phyloP scores from a whole-genome alignment of 2,329 filamentous ascomycete species.

The Pseudocercospora fuligena region DNA sequence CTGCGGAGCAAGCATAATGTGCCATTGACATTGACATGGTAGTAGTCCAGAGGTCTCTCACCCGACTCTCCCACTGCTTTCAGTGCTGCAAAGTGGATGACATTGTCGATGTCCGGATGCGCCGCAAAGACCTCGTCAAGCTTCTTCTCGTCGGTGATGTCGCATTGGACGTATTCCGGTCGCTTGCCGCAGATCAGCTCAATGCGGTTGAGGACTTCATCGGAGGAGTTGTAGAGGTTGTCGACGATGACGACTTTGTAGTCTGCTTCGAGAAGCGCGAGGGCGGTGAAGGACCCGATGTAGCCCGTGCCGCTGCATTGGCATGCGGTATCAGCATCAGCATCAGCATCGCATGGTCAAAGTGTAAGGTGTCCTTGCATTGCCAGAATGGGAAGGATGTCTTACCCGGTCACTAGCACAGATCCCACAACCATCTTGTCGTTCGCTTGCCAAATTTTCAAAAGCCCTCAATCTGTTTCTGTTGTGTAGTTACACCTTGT shows the following conservation, averaged over 20 bases:
- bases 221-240: slow-evolving; percentile 95
- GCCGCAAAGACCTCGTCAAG: slow-evolving; percentile 86
- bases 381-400: slow-evolving; percentile 11
- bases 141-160: slow-evolving; percentile 83
- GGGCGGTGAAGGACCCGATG: slow-evolving; percentile 95
- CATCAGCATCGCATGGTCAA: slow-evolving; percentile 16
- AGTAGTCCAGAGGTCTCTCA: slow-evolving; percentile 96
- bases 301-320: slow-evolving; percentile 86
- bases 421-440: slow-evolving; percentile 33
- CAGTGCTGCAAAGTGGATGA: slow-evolving; percentile 97
- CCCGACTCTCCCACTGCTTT: slow-evolving; percentile 98
- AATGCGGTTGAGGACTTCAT: slow-evolving; percentile 90
- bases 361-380: slow-evolving; percentile 5
- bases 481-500: background rate
- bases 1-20: slow-evolving; percentile 83
- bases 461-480: background rate
- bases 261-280: slow-evolving; percentile 88
- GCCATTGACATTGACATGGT: slow-evolving; percentile 93
- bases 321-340: slow-evolving; percentile 15
- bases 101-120: slow-evolving; percentile 93
- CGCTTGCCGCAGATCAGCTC: slow-evolving; percentile 90
- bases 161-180: slow-evolving; percentile 80
- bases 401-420: slow-evolving; percentile 34
- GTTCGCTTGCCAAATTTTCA: background rate
- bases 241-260: slow-evolving; percentile 98